Evolutionary conservation across 306 rosid genomes (phyloP), one percentile per base, ranked within the genome.

Genomic region (Trifolium repens): DNA sequence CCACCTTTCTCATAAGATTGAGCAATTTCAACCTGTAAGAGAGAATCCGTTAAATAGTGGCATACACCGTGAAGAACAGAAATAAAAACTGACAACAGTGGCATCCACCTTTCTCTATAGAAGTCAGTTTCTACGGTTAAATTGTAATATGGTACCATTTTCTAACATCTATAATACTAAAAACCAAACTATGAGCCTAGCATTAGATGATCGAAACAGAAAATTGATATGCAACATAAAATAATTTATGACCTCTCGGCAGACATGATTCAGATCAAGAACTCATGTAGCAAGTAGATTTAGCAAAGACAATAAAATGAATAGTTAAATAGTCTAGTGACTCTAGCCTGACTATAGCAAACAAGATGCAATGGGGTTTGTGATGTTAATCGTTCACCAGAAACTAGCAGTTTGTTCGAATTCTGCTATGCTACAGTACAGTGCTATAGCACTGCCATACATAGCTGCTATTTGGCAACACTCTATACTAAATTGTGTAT

Each of bases 1-100:
- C 97, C 99, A 53, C 99, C 99, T 79, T 83, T 89, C 90, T 92
- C 98, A 69, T 94, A 92, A 64, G 99, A 88, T 84, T 46, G 81
- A 74, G 98, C 99, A 75, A 94, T 79, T 79, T 92, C 92, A 84
- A 94, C 97, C 99, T 94, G 71, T 32, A 44, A 74, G 43, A 73
- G 37, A 68, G 35, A 79, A 71, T 67, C 57, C 7, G 5, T 54
- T 35, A 71, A 78, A 44, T 19, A 34, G 46, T 68, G 5, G 43
- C 57, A n/a, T 17, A 44, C 16, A 55, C 13, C 54, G 11, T 32
- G 47, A 75, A 70, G 80, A 73, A 44, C 44, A 62, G 15, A 79
- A 74, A 72, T 27, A 62, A 19, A n/a, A 71, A 70, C 58, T 16
- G 76, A 75, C 17, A 49, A 57, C 44, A 54, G 22, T 35, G 1